Evolutionary conservation across 2,329 filamentous ascomycete species (phyloP), one percentile per base, ranked within the genome.

Genomic region (Monilinia vaccinii-corymbosi): DNA sequence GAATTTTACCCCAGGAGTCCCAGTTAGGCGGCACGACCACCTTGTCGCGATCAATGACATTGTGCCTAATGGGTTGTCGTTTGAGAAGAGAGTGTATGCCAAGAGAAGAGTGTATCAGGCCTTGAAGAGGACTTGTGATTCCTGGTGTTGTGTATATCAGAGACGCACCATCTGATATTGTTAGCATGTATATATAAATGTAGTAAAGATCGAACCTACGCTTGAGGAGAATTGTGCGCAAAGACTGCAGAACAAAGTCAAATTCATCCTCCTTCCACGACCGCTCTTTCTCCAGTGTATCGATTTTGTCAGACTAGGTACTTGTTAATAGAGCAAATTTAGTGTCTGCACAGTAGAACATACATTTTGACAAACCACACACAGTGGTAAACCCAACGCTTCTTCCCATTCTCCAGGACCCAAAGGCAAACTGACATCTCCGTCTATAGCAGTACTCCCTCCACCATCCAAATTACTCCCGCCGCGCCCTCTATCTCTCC

Each of bases 1-100:
- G 83, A 62, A 99, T 97, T 75, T 97, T 99, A 62, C 91, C 92
- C 89, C 91, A 97, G 0, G 92, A 97, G 74, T 99, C 94, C 94
- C 94, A 99, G 73, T 97, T 97, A 18, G 92, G 88, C 1, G 93
- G 93, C 0, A 99, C 89, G 6, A 97, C 80, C 58, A 99, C 92
- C 78, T 95, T 95, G 73, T 96, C 92, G 62, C 93, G 83, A 75
- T 94, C 94, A 66, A 95, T 94, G 62, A 95, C 89, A 68, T 96
- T 96, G 72, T 92, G 88, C 75, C 91, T 94, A 28, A 95, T 79
- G 28, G 87, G 84, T 69, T 90, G 83, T 64, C 86, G 83, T 73
- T 90, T 90, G 21, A 95, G 77, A 23, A 94, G 80, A 25, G 89
- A 95, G 62, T 89, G 90, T 72, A 96, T 92, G 58, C 89, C 89